These are phyloP conservation scores for Scleroderma citrinum DNA, from an alignment of 768 basidiomycete genomes.

Conservation along the genomic window DNA sequence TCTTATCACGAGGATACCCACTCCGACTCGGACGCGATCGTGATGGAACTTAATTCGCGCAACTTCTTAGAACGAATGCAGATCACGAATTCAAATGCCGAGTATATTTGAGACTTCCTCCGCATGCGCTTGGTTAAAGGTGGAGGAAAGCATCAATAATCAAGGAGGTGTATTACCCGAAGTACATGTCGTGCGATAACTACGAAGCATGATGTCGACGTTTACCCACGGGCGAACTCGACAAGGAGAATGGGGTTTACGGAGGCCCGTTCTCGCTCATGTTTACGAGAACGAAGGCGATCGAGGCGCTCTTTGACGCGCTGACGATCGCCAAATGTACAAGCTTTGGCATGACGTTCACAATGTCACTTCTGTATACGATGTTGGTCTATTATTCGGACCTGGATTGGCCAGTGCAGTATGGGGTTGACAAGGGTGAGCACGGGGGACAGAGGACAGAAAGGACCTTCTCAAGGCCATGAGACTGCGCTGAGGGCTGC, in stretches of 20 bases:
- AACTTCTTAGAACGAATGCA: conserved; percentile 75
- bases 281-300: conserved; percentile 64
- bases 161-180: conserved; percentile 87
- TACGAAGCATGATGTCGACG: conserved; percentile 66
- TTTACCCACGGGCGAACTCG: not conserved
- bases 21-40: conserved; percentile 88
- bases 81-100: conserved; percentile 75
- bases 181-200: conserved; percentile 63
- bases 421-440: conserved; percentile 90
- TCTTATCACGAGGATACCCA: conserved; percentile 70
- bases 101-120: conserved; percentile 76
- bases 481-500: conserved; percentile 63
- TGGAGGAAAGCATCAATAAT: conserved; percentile 39
- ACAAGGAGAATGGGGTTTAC: conserved; percentile 40
- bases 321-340: conserved; percentile 86
- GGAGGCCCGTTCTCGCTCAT: conserved; percentile 86
- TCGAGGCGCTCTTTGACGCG: conserved; percentile 77
- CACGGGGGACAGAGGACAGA: conserved; percentile 79
- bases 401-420: conserved; percentile 84
- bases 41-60: conserved; percentile 97
- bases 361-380: conserved; percentile 88
- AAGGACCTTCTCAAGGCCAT: conserved; percentile 54
- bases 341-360: conserved; percentile 91
- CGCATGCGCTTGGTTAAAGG: conserved; percentile 46
- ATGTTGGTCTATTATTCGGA: conserved; percentile 87